Percentiles rank a stretch among this genome's conserved stretches.
Evolutionary conservation across 352 stramenopile genomes (phyloP).

Genomic region (Thraustochytrium striatum): DNA sequence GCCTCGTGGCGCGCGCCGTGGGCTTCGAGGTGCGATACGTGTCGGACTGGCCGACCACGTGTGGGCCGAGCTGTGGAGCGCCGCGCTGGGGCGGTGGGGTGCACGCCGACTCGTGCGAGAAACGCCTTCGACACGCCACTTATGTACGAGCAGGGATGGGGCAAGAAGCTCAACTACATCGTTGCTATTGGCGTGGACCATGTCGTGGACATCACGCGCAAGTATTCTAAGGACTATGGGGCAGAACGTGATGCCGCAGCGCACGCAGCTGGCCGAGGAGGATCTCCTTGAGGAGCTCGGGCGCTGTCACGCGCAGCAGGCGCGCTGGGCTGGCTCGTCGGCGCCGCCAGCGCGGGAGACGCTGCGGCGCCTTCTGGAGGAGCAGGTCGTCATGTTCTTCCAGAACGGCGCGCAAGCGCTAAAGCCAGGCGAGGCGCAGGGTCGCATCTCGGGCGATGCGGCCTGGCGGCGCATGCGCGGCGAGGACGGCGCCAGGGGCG

Average conservation of each 20-base stretch:
- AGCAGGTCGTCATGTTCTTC: slow-evolving; percentile 14
- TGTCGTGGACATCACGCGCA: slow-evolving; percentile 72
- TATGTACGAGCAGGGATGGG: slow-evolving; percentile 88
- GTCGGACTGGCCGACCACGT: slow-evolving; percentile 84
- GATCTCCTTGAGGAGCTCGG: not conserved
- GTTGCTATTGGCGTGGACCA: slow-evolving; percentile 75
- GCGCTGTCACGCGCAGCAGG: not conserved
- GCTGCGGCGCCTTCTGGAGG: not conserved
- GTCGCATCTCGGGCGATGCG: slow-evolving; percentile 3
- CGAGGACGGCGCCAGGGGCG: slow-evolving; percentile 1
- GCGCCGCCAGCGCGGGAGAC: not conserved
- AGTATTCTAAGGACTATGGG: slow-evolving; percentile 54
- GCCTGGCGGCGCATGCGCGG: slow-evolving; percentile 21
- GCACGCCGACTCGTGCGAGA: slow-evolving; percentile 82
- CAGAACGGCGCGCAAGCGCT: not conserved
- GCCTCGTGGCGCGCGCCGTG: slow-evolving; percentile 75
- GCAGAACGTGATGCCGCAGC: slow-evolving; percentile 29
- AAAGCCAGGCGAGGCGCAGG: slow-evolving; percentile 22
- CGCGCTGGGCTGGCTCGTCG: not conserved
- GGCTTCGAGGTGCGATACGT: slow-evolving; percentile 83
- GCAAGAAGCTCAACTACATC: slow-evolving; percentile 85
- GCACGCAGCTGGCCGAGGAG: not conserved
- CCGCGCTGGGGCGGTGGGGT: slow-evolving; percentile 64
- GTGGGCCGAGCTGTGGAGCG: slow-evolving; percentile 81
- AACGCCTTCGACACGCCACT: slow-evolving; percentile 77